Evolutionary conservation across 352 stramenopile genomes (phyloP).

Genomic region (Pythium scleroteichum): DNA sequence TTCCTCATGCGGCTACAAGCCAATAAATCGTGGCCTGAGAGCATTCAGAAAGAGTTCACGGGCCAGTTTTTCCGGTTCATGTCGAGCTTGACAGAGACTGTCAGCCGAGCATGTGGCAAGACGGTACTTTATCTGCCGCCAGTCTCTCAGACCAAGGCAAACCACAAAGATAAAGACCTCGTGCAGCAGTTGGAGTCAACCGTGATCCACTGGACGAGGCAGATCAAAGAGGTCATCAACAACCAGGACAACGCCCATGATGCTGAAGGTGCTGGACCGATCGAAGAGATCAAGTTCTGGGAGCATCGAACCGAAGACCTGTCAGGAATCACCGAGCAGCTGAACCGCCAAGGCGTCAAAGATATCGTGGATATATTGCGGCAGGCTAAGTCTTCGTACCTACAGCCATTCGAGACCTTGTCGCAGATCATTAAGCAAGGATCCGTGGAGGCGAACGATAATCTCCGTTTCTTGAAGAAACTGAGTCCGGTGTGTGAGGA

Average conservation of each 20-base stretch:
- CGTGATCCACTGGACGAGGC: constrained; percentile 96
- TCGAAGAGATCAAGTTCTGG: constrained; percentile 97
- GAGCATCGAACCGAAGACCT: constrained; percentile 91
- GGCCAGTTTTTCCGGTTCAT: constrained; percentile 95
- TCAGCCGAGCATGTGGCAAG: constrained; percentile 90
- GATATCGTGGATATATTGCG: constrained; percentile 87
- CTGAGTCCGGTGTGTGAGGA: constrained; percentile 91
- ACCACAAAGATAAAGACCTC: constrained; percentile 93
- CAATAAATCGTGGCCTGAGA: constrained; percentile 91
- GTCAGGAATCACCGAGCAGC: constrained; percentile 92
- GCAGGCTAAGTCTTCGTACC: constrained; percentile 92
- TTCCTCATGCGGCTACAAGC: constrained; percentile 80
- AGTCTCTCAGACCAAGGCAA: constrained; percentile 80
- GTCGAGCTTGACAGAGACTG: constrained; percentile 93
- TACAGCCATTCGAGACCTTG: constrained; percentile 92
- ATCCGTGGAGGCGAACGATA: constrained; percentile 92
- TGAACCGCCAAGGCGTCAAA: constrained; percentile 90
- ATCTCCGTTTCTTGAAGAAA: constrained; percentile 93
- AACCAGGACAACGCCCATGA: constrained; percentile 93
- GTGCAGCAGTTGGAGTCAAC: constrained; percentile 96
- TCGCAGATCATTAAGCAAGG: constrained; percentile 93
- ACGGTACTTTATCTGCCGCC: constrained; percentile 93
- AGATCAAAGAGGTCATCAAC: constrained; percentile 97
- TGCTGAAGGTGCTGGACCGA: constrained; percentile 86
- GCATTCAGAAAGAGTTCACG: constrained; percentile 93